These are phyloP conservation scores for Cystobasidium slooffiae DNA, from an alignment of 1,284 basidiomycete species.

Conservation along the genomic window DNA sequence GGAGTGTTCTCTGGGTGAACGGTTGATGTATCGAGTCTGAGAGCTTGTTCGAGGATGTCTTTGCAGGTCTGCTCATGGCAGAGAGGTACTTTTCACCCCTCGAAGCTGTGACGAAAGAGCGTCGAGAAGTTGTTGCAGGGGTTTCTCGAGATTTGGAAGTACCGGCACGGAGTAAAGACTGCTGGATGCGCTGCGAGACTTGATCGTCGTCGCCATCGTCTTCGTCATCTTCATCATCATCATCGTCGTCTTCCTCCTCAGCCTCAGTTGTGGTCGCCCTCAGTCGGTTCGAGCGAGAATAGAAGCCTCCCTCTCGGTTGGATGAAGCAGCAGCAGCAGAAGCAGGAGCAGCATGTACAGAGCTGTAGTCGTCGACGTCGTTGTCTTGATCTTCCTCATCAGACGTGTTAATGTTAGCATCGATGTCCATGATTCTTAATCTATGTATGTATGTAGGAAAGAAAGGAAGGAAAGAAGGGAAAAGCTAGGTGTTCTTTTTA, in stretches of 20 bases:
- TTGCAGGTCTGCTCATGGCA: constrained; percentile 22
- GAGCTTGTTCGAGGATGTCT: constrained; percentile 27
- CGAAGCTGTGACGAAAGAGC: constrained; percentile 28
- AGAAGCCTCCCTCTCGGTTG: background rate
- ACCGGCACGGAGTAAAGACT: background rate
- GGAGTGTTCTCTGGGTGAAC: constrained; percentile 9
- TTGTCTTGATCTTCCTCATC: background rate
- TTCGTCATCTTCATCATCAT: constrained; percentile 1
- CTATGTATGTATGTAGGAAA: background rate
- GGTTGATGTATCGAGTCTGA: constrained; percentile 1
- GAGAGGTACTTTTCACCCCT: constrained; percentile 34
- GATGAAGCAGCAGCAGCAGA: background rate
- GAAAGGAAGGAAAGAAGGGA: background rate
- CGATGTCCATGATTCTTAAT: background rate
- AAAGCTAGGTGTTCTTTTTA: too few relatives aligned
- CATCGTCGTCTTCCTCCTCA: constrained; percentile 6
- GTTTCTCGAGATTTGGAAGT: too few relatives aligned
- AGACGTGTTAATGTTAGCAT: background rate
- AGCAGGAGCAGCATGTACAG: background rate
- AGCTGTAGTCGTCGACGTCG: background rate
- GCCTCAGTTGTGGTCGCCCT: constrained; percentile 19
- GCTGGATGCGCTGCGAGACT: background rate
- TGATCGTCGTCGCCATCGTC: background rate
- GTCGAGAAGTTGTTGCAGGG: background rate
- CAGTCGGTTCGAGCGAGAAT: constrained; percentile 21